These are phyloP conservation scores for Canariomyces notabilis DNA, from an alignment of 2,329 filamentous ascomycete species.

Conservation along the genomic window DNA sequence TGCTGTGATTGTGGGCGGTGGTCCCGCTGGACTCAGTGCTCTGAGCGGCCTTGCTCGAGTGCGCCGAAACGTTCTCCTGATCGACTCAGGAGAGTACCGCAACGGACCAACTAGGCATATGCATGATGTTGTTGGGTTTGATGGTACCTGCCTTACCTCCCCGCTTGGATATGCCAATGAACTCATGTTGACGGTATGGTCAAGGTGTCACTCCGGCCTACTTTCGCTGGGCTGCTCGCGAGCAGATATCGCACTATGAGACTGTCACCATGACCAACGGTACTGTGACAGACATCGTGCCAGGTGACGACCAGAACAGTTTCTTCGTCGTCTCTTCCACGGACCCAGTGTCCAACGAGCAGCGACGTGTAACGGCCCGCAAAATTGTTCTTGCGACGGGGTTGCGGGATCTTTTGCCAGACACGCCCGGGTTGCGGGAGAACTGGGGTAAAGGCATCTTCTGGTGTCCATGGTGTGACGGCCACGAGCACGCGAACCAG, in stretches of 20 bases:
- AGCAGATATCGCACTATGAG: constrained; percentile 47
- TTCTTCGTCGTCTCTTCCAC: constrained; percentile 41
- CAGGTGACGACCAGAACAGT: constrained; percentile 34
- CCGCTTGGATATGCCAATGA: neutral
- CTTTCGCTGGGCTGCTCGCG: constrained; percentile 49
- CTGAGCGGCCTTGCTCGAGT: constrained; percentile 56
- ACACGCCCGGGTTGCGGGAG: constrained; percentile 49
- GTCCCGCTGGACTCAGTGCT: constrained; percentile 50
- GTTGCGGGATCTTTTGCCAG: constrained; percentile 49
- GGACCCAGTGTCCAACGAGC: constrained; percentile 23
- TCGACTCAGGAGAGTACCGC: constrained; percentile 55
- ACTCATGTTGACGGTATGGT: constrained; percentile 3
- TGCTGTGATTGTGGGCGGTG: constrained; percentile 53
- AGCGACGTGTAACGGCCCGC: constrained; percentile 39
- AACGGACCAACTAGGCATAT: constrained; percentile 53
- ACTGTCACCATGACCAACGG: constrained; percentile 47
- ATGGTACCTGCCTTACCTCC: constrained; percentile 39
- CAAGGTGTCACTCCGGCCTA: constrained; percentile 49
- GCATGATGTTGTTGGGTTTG: constrained; percentile 57
- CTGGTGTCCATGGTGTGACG: constrained; percentile 64
- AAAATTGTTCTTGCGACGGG: constrained; percentile 56
- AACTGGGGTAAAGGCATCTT: constrained; percentile 56
- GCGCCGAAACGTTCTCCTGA: constrained; percentile 47
- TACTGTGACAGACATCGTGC: constrained; percentile 43
- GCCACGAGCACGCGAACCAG: constrained; percentile 56